These are phyloP conservation scores for Globisporangium paddicum DNA, from an alignment of 352 stramenopile species.

Conservation along the genomic window DNA sequence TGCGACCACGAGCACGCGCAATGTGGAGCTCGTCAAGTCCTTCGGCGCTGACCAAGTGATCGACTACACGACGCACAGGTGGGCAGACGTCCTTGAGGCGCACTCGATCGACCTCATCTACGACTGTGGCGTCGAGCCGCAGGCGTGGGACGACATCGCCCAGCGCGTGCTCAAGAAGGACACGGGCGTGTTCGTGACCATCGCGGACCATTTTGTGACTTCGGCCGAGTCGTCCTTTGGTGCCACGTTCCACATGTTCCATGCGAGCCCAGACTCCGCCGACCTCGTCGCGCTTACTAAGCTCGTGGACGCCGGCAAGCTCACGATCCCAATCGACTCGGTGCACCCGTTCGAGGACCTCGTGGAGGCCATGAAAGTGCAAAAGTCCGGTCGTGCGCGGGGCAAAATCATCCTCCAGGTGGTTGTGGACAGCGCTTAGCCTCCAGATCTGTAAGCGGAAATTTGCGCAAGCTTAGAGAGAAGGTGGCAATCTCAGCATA, in stretches of 20 bases:
- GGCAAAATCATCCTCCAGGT: slow-evolving; percentile 4
- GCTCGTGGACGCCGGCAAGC: neutral
- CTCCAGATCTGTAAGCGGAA: too few species aligned
- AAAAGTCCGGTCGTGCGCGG: neutral
- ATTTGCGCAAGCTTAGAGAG: too few species aligned
- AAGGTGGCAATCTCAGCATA: too few species aligned
- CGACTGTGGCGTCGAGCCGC: neutral
- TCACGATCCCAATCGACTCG: slow-evolving; percentile 1
- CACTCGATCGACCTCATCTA: neutral
- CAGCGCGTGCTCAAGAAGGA: neutral
- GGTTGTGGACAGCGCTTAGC: neutral
- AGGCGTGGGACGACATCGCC: neutral
- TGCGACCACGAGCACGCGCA: slow-evolving; percentile 47
- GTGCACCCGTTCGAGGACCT: slow-evolving; percentile 1
- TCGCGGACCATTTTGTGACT: too few species aligned
- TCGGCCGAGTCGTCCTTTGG: neutral
- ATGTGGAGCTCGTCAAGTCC: slow-evolving; percentile 23
- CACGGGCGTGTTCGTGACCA: too few species aligned
- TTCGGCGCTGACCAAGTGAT: slow-evolving; percentile 46
- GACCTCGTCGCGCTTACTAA: neutral
- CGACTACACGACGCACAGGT: slow-evolving; percentile 42
- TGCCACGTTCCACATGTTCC: neutral
- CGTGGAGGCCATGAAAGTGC: neutral
- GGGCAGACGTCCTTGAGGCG: slow-evolving; percentile 10
- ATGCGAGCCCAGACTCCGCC: too few species aligned